These are phyloP conservation scores for Colletotrichum shisoi DNA, from an alignment of 2,329 filamentous ascomycete species.

Conservation along the genomic window DNA sequence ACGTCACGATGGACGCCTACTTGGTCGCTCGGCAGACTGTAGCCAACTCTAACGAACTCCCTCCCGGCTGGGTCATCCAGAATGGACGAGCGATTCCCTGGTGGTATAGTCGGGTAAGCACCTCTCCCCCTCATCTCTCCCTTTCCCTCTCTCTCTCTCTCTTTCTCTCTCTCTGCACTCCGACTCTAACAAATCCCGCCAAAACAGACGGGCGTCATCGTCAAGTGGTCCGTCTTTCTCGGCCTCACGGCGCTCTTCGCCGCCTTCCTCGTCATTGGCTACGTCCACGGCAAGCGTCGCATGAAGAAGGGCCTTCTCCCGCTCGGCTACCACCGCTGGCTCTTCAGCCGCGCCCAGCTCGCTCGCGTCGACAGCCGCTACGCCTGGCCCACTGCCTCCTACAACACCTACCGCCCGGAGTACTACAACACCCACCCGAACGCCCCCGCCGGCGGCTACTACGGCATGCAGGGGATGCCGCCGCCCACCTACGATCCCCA, in stretches of 20 bases:
- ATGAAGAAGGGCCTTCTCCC: conserved; percentile 71
- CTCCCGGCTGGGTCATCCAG: conserved; percentile 44
- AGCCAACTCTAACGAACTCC: conserved; percentile 39
- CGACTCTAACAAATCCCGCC: conserved; percentile 19
- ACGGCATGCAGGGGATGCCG: conserved; percentile 62
- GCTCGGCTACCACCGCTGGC: conserved; percentile 73
- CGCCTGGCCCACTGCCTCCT: conserved; percentile 51
- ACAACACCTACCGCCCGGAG: conserved; percentile 53
- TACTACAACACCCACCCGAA: conserved; percentile 45
- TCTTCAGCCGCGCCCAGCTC: conserved; percentile 58
- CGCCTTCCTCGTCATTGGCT: conserved; percentile 71
- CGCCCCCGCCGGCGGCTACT: conserved; percentile 41
- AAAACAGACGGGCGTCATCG: conserved; percentile 65
- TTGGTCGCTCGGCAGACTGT: conserved; percentile 32
- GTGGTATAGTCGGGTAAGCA: conserved; percentile 43
- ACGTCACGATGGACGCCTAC: conserved; percentile 23
- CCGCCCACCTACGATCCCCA: conserved; percentile 67
- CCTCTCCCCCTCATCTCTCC: not conserved
- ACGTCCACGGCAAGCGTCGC: conserved; percentile 72
- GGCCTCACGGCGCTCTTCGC: conserved; percentile 66
- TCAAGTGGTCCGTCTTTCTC: conserved; percentile 77
- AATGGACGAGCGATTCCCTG: conserved; percentile 42
- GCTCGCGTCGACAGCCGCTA: conserved; percentile 60
- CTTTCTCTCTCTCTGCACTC: not conserved
- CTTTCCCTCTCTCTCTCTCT: not conserved